Base-by-base conservation (phyloP, 306 rosid genomes). In the Dryas octopetala region DNA sequence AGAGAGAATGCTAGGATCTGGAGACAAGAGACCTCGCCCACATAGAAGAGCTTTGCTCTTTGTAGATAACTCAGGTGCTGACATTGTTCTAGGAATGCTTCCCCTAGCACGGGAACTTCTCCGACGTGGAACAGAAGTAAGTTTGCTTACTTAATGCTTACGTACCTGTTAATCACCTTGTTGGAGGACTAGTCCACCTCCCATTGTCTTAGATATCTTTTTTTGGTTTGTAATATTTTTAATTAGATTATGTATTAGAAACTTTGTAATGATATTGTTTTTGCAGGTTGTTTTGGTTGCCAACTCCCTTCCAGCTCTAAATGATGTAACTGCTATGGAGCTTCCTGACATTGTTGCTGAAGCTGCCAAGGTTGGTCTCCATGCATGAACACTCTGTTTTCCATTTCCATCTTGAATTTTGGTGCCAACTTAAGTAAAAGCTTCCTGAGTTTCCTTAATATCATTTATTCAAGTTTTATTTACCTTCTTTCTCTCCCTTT, bases 51-150 rank as follows among this genome's bases (percentile, higher is more conserved):
- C 99, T 84, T 86, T 96, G 76, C 92, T 96, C 62, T 96, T 92
- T 70, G 99, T 96, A 44, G 99, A 96, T 79, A 96, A 96, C 83
- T 74, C 99, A 16, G 99, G 99, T 68, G 99, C 99, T 69, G 99
- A 96, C 76, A 76, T 96, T 83, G 92, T 92, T 81, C 88, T 96
- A 51, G 99, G 99, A 81, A 96, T 96, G 99, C 97, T 96, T 88
- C 99, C 99, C 77, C 79, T 96, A 17, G 99, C 99, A 43, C 80
- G 98, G 81, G 99, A 96, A 86, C 97, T 96, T 79, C 98, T 96
- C 71, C 91, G 89, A 10, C 88, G 86, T 62, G 99, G 99, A 84
- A 96, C 97, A 23, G 98, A 96, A 88, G 99, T 96, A 82, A 83
- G 93, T 73, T 75, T 54, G 23, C 48, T 63, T 28, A 1, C 65